phyloP scores from a whole-genome alignment of 1,284 basidiomycete species.

The Coriolopsis trogii region DNA sequence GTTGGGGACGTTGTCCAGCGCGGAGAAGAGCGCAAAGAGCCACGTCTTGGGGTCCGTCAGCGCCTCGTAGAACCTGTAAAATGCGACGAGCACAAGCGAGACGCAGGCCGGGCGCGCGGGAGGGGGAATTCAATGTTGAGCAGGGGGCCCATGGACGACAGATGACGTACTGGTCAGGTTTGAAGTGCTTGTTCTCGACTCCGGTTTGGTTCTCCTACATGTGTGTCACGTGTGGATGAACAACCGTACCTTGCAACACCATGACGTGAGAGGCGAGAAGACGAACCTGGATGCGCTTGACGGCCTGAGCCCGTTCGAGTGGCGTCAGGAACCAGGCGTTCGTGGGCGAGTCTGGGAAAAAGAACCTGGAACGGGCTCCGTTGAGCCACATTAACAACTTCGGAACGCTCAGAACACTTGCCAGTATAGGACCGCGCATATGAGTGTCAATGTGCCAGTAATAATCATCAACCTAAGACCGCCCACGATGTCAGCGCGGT shows the following conservation, averaged over 20 bases:
- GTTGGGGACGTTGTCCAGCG: conserved; percentile 67
- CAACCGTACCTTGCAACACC: not conserved
- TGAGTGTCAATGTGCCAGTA: conserved; percentile 63
- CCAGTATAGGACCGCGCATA: conserved; percentile 58
- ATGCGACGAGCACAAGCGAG: too few relatives aligned
- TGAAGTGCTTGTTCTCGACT: conserved; percentile 44
- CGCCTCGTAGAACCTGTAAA: conserved; percentile 62
- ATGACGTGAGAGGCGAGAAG: too few relatives aligned
- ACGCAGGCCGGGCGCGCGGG: too few relatives aligned
- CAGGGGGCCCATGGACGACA: not conserved
- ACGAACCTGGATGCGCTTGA: conserved; percentile 65
- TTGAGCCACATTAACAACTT: not conserved
- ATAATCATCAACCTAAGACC: conserved; percentile 67
- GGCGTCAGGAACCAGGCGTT: conserved; percentile 71
- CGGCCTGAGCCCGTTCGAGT: conserved; percentile 61
- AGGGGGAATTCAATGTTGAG: too few relatives aligned
- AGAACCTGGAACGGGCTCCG: conserved; percentile 44
- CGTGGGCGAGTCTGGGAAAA: conserved; percentile 73
- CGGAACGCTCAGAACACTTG: conserved; percentile 42
- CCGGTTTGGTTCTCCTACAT: conserved; percentile 40
- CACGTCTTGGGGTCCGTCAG: conserved; percentile 71
- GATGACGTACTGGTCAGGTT: conserved; percentile 44
- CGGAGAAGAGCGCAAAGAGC: conserved; percentile 68
- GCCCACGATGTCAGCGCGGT: not conserved
- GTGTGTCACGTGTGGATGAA: not conserved